phyloP scores from a whole-genome alignment of 2,329 filamentous ascomycete genomes.

The Cordyceps farinosa region DNA sequence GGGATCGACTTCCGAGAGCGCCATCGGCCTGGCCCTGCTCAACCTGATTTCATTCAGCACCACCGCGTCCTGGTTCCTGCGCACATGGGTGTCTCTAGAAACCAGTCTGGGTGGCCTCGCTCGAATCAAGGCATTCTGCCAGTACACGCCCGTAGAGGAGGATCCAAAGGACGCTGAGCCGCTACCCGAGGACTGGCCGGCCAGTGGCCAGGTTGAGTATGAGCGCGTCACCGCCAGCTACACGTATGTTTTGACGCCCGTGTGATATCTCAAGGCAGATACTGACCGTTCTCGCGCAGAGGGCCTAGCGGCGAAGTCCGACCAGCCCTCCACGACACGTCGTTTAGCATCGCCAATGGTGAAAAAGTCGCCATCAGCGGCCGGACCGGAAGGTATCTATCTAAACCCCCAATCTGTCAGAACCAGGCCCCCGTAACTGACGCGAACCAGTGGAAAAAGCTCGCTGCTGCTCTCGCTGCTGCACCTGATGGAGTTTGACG shows the following conservation, averaged over 20 bases:
- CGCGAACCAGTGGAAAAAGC: constrained; percentile 23
- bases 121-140: constrained; percentile 18
- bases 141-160: constrained; percentile 15
- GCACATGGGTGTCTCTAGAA: constrained; percentile 16
- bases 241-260: constrained; percentile 8
- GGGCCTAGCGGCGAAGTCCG: background rate
- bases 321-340: constrained; percentile 17
- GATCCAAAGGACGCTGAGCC: background rate
- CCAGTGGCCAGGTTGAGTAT: constrained; percentile 19
- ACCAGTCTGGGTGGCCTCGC: constrained; percentile 25
- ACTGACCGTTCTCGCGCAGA: background rate
- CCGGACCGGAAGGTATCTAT: constrained; percentile 22
- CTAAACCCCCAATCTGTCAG: too few species aligned
- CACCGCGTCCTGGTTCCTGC: background rate
- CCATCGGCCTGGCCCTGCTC: constrained; percentile 20
- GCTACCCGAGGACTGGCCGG: constrained; percentile 19
- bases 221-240: constrained; percentile 19
- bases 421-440: too few species aligned
- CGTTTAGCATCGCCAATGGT: constrained; percentile 18
- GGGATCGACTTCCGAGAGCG: background rate
- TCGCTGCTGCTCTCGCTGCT: constrained; percentile 16
- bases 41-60: constrained; percentile 26
- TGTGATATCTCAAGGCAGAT: background rate
- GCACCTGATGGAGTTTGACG: constrained; percentile 17
- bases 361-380: constrained; percentile 24